These are phyloP conservation scores for Candida cerambycidarum DNA, from an alignment of 805 yeast genomes.

Conservation along the genomic window DNA sequence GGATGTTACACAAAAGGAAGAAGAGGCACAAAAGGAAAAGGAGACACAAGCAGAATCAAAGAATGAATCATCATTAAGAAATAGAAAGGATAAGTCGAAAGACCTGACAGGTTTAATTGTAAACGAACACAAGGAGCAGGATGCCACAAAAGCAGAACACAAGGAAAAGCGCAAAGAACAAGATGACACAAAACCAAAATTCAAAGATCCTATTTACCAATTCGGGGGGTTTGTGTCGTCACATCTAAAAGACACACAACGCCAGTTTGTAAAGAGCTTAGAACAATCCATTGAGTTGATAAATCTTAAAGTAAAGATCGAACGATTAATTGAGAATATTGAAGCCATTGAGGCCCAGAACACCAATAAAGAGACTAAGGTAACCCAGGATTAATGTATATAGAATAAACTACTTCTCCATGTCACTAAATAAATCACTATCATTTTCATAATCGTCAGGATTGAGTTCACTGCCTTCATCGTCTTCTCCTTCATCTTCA, in stretches of 20 bases:
- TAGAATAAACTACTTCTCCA: no score
- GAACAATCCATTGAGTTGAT: not conserved
- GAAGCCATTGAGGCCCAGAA: no score
- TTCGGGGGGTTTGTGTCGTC: constrained; percentile 4
- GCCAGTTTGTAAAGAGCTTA: not conserved
- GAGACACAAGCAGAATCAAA: no score
- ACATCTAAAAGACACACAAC: not conserved
- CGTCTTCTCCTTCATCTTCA: constrained; percentile 20
- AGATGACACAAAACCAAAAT: no score
- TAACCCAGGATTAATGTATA: no score
- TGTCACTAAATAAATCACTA: constrained; percentile 47
- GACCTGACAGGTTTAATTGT: no score
- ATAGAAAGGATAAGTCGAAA: no score
- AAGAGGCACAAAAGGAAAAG: not conserved
- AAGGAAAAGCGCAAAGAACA: not conserved
- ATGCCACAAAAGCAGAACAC: not conserved
- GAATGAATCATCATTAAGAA: no score
- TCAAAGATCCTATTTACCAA: constrained; percentile 5
- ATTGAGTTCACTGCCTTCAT: constrained; percentile 27
- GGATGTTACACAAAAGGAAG: not conserved
- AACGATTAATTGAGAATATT: not conserved
- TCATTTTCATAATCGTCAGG: constrained; percentile 51
- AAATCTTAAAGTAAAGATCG: not conserved
- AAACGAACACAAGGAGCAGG: no score
- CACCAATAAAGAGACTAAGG: no score